Base-by-base conservation (phyloP, 495 filamentous ascomycete species). In the Aeminium ludgeri region DNA sequence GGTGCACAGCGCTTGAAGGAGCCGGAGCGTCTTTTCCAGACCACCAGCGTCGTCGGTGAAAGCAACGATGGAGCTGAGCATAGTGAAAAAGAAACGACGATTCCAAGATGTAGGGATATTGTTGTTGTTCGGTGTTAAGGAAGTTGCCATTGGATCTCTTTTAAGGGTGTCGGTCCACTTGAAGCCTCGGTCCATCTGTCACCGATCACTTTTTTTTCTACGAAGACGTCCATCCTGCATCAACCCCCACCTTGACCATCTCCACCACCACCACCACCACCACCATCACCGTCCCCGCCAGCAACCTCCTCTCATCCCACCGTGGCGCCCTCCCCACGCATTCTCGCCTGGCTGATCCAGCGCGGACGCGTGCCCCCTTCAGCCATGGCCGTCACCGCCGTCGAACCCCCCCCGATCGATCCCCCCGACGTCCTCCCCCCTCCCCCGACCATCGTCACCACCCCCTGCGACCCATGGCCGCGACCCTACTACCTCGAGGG, bases 401-500 rank as follows among this genome's bases (percentile, higher is more conserved):
- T 69, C 44, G 60, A 72, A 38, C 48, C 32, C 8, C 40, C 43
- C 13, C 45, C 43, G 5, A 47, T 50, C 37, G 25, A 40, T 16
- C 27, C 44, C 8, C 45, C 38, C 3, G 47, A 55, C 20, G 33
- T 29, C 32, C 44, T 59, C 25, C 34, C 43, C 7, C 48, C 48
- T 34, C 61, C 73, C n/a, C 68, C 76, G 25, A 51, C 65, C 11
- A 69, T 75, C 10, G 51, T 74, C 20, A 61, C 67, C 2, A 77
- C 76, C 0, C 76, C 79, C 15, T 69, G 65, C 48, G 74, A 80
- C 47, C 69, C 73, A 7, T 79, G 69, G 71, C 75, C 78, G 18
- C 64, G 68, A 46, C 74, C 70, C 8, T 94, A 94, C 57, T 80
- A 76, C 49, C 59, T 92, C 40, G 80, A 89, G 38, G 73, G 76